A percentile compares a stretch with the other conserved stretches of the same genome.
phyloP scores from a whole-genome alignment of 305 asterid genomes.

The Fraxinus albicans region DNA sequence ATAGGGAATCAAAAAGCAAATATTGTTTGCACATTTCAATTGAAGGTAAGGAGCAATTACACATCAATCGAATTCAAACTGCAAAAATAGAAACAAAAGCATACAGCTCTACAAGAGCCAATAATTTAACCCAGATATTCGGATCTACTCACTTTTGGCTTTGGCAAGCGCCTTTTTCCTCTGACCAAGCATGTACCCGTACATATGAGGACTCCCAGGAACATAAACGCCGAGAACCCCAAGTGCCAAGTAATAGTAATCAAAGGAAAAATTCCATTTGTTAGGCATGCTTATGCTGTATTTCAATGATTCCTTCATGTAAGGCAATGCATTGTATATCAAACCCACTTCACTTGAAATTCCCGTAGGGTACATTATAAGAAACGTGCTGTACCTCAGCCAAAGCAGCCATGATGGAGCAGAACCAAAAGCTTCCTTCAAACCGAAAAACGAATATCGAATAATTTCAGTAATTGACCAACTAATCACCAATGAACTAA shows the following conservation, averaged over 20 bases:
- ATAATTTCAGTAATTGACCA: constrained; percentile 88
- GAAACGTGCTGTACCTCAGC: constrained; percentile 92
- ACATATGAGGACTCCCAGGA: constrained; percentile 82
- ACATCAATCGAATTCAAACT: neutral
- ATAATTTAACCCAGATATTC: neutral
- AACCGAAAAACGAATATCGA: constrained; percentile 85
- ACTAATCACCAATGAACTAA: constrained; percentile 68
- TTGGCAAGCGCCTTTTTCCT: constrained; percentile 77
- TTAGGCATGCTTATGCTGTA: constrained; percentile 77
- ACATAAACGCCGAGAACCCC: constrained; percentile 56
- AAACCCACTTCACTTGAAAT: constrained; percentile 90
- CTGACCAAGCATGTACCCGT: constrained; percentile 78
- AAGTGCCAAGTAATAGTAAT: constrained; percentile 58
- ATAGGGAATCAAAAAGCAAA: too few species aligned
- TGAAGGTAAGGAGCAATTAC: neutral
- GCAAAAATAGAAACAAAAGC: neutral
- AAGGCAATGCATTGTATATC: constrained; percentile 66
- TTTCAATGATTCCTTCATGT: constrained; percentile 52
- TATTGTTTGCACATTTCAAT: neutral
- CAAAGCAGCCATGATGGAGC: constrained; percentile 89
- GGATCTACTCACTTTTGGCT: constrained; percentile 49
- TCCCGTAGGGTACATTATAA: constrained; percentile 79
- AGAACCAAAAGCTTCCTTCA: constrained; percentile 71
- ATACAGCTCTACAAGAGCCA: neutral
- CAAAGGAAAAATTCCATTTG: constrained; percentile 69